A percentile compares a stretch with the other conserved stretches of the same genome.
Evolutionary conservation across 805 yeast genomes (phyloP).

Genomic region (Starmerella davenportii): DNA sequence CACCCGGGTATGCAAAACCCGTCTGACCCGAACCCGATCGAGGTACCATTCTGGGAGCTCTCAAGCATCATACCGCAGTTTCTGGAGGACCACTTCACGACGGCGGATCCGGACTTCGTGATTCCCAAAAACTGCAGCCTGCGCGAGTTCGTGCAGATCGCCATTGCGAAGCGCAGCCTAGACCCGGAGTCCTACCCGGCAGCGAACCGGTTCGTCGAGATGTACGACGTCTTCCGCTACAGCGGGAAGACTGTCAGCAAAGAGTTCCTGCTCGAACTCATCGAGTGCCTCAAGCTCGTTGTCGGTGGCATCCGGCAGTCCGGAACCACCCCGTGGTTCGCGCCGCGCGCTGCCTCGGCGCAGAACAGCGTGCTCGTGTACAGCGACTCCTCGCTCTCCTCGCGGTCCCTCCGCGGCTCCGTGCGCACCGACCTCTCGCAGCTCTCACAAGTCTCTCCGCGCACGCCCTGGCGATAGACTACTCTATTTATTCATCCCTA

Average conservation of each 20-base stretch:
- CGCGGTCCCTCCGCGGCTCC: too few species aligned
- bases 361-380: neutral
- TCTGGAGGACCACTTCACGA: slow-evolving; percentile 15
- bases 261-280: slow-evolving; percentile 40
- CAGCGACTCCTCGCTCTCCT: neutral
- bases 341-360: neutral
- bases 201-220: slow-evolving; percentile 26
- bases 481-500: too few species aligned
- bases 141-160: slow-evolving; percentile 35
- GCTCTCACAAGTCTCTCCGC: neutral
- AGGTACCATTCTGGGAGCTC: slow-evolving; percentile 18
- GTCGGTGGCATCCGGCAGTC: slow-evolving; percentile 6
- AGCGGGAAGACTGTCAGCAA: slow-evolving; percentile 44
- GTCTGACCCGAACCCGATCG: neutral
- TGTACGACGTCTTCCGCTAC: slow-evolving; percentile 54
- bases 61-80: slow-evolving; percentile 16
- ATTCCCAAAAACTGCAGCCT: slow-evolving; percentile 32
- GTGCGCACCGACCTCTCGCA: too few species aligned
- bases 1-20: slow-evolving; percentile 18
- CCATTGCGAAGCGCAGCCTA: slow-evolving; percentile 19
- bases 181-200: slow-evolving; percentile 10
- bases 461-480: neutral
- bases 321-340: neutral
- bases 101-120: slow-evolving; percentile 20
- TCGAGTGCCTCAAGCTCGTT: slow-evolving; percentile 24